Base-by-base conservation (phyloP, 176 grass and related monocot species). In the Musa troglodytarum region DNA sequence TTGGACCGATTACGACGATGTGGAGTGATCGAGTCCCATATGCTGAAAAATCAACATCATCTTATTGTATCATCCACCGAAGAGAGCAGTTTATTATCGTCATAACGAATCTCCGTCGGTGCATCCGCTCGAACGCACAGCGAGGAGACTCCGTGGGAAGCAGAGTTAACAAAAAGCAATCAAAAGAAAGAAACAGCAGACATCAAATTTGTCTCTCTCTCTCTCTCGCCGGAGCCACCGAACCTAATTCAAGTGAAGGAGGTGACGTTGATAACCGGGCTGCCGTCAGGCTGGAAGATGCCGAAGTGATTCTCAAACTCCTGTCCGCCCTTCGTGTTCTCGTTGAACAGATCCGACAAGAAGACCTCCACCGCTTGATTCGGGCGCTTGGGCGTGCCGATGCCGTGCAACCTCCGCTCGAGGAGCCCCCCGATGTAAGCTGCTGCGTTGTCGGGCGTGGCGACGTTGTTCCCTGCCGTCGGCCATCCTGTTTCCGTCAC, bases 401-500 rank as follows among this genome's bases (percentile, higher is more conserved):
- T 26, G 22, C 82, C 79, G 20, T 63, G 74, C 72, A 49, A 72
- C 11, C 62, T 49, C 80, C 83, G 43, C 54, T 84, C 81, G 71
- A 88, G 63, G n/a, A 95, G 68, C 73, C 81, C 85, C 49, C 78
- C 81, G 7, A 88, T 88, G 69, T 90, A 95, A 50, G 77, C 71
- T 1, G 71, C 91, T 2, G 83, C 85, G 65, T 90, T 90, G 74
- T 84, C 53, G 51, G 79, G 83, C 0, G 85, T 88, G 10, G 88
- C 91, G 8, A 28, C 88, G 22, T 54, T 65, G 82, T 90, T 85
- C 62, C 91, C 88, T 21, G 81, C 75, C 13, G 88, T 90, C 0
- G 88, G 88, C 91, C 91, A 95, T 2, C 91, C 91, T 54, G 88
- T 95, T 80, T 90, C 88, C 0, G 85, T 90, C 75, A 94, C 88